These are phyloP conservation scores for grape (Vitis vinifera) DNA, from an alignment of 164 flowering plant species.

Conservation along the genomic window DNA sequence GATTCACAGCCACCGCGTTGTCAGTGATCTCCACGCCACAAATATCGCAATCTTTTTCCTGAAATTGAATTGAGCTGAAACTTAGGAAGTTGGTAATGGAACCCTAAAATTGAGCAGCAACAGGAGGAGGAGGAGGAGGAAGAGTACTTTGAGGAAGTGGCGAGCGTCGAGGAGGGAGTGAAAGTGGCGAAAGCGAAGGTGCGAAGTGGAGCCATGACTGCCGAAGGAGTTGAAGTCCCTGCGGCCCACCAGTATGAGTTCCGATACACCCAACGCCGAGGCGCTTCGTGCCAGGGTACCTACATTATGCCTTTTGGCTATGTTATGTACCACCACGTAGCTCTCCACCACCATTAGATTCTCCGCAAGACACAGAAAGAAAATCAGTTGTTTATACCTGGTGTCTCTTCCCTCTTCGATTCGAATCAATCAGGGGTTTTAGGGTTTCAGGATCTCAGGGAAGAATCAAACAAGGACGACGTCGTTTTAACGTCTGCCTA, in stretches of 20 bases:
- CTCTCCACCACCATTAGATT: conserved; percentile 41
- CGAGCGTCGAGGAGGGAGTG: conserved; percentile 80
- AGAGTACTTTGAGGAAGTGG: conserved; percentile 58
- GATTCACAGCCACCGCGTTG: conserved; percentile 69
- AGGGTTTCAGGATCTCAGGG: too few species aligned
- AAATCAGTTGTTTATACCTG: not conserved
- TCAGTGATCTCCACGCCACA: conserved; percentile 95
- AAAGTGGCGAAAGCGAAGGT: conserved; percentile 87
- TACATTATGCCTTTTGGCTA: conserved; percentile 95
- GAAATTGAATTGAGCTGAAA: not conserved
- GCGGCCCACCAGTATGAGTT: conserved; percentile 85
- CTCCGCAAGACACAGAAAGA: too few species aligned
- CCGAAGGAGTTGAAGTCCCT: conserved; percentile 97
- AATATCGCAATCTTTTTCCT: conserved; percentile 86
- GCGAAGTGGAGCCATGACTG: conserved; percentile 92
- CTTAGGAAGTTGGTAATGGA: not conserved
- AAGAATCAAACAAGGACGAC: too few species aligned
- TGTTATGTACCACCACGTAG: conserved; percentile 88
- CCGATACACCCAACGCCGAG: conserved; percentile 92
- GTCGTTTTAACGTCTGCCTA: too few species aligned
- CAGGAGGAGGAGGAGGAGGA: conserved; percentile 2
- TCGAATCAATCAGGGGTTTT: not conserved
- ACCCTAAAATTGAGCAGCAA: conserved; percentile 2
- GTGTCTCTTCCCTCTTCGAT: not conserved
- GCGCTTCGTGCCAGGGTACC: conserved; percentile 94